phyloP scores from a whole-genome alignment of 2,329 filamentous ascomycete species.

The Ceratocystis alfenasii region DNA sequence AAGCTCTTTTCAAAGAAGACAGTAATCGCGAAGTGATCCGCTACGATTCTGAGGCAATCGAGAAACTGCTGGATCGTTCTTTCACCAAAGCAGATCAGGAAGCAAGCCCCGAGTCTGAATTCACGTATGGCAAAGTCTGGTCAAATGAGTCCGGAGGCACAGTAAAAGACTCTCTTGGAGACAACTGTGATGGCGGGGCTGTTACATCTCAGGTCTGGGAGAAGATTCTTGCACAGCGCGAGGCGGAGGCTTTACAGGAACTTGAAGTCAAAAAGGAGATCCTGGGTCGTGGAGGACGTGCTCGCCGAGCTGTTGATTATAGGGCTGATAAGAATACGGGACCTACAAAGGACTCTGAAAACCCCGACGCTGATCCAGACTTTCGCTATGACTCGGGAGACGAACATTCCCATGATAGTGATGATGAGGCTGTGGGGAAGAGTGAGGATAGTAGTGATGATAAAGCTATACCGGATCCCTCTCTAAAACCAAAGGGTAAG shows the following conservation, averaged over 20 bases:
- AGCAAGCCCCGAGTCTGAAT: conserved; percentile 41
- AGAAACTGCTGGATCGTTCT: conserved; percentile 79
- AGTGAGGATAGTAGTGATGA: not conserved
- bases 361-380: conserved; percentile 21
- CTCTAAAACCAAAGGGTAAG: not conserved
- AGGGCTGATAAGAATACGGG: conserved; percentile 20
- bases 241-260: conserved; percentile 63
- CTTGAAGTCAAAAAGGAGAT: conserved; percentile 52
- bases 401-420: not conserved
- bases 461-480: not conserved
- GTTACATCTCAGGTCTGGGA: conserved; percentile 60
- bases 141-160: conserved; percentile 63
- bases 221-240: conserved; percentile 71
- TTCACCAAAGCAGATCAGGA: conserved; percentile 56
- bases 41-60: conserved; percentile 73
- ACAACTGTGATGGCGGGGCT: conserved; percentile 34
- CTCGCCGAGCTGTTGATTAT: conserved; percentile 36
- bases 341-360: conserved; percentile 25
- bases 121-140: conserved; percentile 87
- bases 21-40: conserved; percentile 58
- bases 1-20: conserved; percentile 71
- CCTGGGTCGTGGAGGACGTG: conserved; percentile 76
- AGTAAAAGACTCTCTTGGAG: conserved; percentile 44
- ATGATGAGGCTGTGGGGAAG: not conserved
- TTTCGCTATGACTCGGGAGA: not conserved